Conservation (phyloP, 176 grass and related monocot species). For the Microstegium vimineum region DNA sequence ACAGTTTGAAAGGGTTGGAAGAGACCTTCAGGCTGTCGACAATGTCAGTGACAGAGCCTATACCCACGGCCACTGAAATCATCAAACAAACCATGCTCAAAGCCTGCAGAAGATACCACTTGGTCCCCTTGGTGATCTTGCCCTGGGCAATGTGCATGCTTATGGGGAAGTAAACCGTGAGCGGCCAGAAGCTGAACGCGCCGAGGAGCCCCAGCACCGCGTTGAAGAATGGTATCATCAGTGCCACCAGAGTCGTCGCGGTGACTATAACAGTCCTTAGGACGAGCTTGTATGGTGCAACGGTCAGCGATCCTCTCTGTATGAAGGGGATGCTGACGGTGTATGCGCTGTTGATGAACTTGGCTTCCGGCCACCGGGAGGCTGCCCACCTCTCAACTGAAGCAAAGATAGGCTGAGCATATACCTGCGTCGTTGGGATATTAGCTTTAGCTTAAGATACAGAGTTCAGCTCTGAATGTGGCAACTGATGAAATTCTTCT, state of each 20-base stretch:
- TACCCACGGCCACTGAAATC: conserved; percentile 55
- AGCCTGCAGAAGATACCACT: conserved; percentile 58
- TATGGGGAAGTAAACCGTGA: conserved; percentile 77
- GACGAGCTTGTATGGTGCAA: conserved; percentile 50
- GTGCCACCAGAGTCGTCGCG: conserved; percentile 58
- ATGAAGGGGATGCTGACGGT: conserved; percentile 41
- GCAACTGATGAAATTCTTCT: background rate
- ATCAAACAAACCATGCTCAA: conserved; percentile 52
- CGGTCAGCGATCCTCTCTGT: conserved; percentile 32
- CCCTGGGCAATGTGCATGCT: conserved; percentile 74
- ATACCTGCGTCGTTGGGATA: conserved; percentile 42
- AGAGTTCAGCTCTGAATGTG: background rate
- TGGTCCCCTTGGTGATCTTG: conserved; percentile 44
- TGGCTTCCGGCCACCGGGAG: conserved; percentile 58
- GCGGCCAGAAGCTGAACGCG: conserved; percentile 81
- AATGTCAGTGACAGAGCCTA: conserved; percentile 78
- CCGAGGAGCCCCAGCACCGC: conserved; percentile 73
- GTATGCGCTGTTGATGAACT: conserved; percentile 63
- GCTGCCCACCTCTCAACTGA: conserved; percentile 40
- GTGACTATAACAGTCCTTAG: conserved; percentile 48
- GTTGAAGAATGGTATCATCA: conserved; percentile 87
- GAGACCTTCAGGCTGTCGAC: conserved; percentile 44
- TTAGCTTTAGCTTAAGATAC: background rate
- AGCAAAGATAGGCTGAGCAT: conserved; percentile 69
- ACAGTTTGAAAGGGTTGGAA: conserved; percentile 51